Base-by-base conservation (phyloP, 106 monocot genomes). In the Dioscorea dumetorum region DNA sequence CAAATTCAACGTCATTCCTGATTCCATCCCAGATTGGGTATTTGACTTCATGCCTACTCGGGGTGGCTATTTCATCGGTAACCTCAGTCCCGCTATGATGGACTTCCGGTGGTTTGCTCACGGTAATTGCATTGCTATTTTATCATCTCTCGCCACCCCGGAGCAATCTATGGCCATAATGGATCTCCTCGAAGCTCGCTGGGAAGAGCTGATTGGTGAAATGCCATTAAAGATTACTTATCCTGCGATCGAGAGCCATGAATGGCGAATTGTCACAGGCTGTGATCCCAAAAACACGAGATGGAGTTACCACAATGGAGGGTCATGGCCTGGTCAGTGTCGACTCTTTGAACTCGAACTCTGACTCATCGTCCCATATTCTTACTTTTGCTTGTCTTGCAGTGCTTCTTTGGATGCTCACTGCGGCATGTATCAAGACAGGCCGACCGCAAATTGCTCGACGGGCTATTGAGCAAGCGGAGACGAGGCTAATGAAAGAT, bases 221-320 rank as follows among this genome's bases (percentile, higher is more conserved):
- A 88, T 88, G 83, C 88, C 88, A 11, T 12, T 88, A 57, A 93
- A 88, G 79, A 84, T 88, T 15, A 33, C 74, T 62, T 84, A 85
- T 72, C 93, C 88, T 62, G 83, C 88, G 13, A 73, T 93, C 28
- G 93, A 86, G 52, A 73, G 61, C 60, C 88, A 88, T 70, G 93
- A 93, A 53, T 93, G 88, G 88, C 66, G 81, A 19, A 86, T 84
- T 61, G 79, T 88, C 21, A 93, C 88, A 8, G 93, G 88, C 34
- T 93, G 86, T 49, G 93, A 93, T 57, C 85, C 85, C 7, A 92
- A 91, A 49, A 91, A 91, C 61, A 91, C 91, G 18, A 79, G 84
- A 62, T 88, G 91, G 88, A 92, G 91, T 57, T 92, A 92, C 66
- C 91, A 88, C 35, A 88, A 88, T 72, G 93, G 93, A 64, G 88